Percentiles rank a stretch among this genome's conserved stretches.
Evolutionary conservation across 768 basidiomycete species (phyloP).

Genomic region (Lactifluus echinatus): DNA sequence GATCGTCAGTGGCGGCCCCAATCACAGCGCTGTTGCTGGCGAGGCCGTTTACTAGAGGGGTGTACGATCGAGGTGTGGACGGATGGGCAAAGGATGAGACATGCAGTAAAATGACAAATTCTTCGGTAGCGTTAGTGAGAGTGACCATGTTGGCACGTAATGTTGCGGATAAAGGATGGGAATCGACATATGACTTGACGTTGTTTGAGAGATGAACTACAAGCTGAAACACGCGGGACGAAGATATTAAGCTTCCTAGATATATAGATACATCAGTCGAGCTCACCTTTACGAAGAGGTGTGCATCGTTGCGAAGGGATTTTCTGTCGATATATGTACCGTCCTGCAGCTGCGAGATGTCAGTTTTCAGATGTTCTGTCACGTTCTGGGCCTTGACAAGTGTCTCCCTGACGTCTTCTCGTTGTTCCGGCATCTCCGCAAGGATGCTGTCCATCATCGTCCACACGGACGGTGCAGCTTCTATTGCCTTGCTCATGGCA

Average conservation of each 20-base stretch:
- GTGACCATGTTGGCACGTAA: constrained; percentile 65
- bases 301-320: constrained; percentile 66
- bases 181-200: constrained; percentile 54
- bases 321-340: constrained; percentile 48
- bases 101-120: constrained; percentile 78
- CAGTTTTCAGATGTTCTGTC: constrained; percentile 53
- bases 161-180: constrained; percentile 46
- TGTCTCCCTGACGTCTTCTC: constrained; percentile 40
- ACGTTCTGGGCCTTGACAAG: constrained; percentile 55
- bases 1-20: constrained; percentile 7
- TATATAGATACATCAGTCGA: background rate
- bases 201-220: constrained; percentile 70
- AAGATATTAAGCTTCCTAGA: background rate
- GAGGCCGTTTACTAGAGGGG: constrained; percentile 33
- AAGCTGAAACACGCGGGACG: constrained; percentile 35
- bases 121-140: constrained; percentile 77
- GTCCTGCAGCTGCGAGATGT: constrained; percentile 50
- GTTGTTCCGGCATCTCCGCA: constrained; percentile 34
- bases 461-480: constrained; percentile 78
- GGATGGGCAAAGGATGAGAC: constrained; percentile 72
- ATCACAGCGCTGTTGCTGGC: constrained; percentile 9
- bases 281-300: constrained; percentile 71
- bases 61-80: constrained; percentile 46
- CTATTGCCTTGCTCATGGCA: constrained; percentile 69
- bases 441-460: constrained; percentile 67